Percentiles rank a stretch among this genome's conserved stretches.
These are phyloP conservation scores for Hemerocallis citrina DNA, from an alignment of 106 monocot genomes.

Conservation along the genomic window DNA sequence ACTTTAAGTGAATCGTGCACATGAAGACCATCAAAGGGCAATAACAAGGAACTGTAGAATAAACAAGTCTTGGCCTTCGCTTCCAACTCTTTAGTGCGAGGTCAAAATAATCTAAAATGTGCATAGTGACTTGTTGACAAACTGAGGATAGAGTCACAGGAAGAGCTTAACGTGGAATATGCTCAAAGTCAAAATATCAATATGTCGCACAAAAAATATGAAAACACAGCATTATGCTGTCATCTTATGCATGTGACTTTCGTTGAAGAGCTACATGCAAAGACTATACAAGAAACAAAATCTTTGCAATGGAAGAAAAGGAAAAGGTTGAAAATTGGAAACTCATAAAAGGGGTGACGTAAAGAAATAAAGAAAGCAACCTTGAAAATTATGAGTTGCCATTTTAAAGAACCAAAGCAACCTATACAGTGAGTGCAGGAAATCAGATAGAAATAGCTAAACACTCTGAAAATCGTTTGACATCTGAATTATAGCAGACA, in stretches of 20 bases:
- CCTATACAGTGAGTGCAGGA: neutral
- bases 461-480: neutral
- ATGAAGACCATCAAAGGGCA: neutral
- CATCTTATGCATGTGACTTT: too few species aligned
- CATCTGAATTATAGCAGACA: neutral
- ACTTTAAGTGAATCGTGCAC: neutral
- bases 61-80: too few species aligned
- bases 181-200: neutral
- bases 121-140: neutral
- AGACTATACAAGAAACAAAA: too few species aligned
- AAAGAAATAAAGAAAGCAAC: neutral
- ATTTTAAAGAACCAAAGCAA: neutral
- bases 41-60: too few species aligned
- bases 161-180: neutral
- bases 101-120: neutral
- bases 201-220: too few species aligned
- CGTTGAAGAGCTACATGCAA: too few species aligned
- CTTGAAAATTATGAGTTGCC: neutral
- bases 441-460: neutral
- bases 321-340: too few species aligned
- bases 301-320: too few species aligned
- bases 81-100: too few species aligned
- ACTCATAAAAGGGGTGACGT: neutral
- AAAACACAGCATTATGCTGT: too few species aligned
- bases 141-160: neutral